phyloP scores from a whole-genome alignment of 1,284 basidiomycete species.

The Ganoderma sp. region DNA sequence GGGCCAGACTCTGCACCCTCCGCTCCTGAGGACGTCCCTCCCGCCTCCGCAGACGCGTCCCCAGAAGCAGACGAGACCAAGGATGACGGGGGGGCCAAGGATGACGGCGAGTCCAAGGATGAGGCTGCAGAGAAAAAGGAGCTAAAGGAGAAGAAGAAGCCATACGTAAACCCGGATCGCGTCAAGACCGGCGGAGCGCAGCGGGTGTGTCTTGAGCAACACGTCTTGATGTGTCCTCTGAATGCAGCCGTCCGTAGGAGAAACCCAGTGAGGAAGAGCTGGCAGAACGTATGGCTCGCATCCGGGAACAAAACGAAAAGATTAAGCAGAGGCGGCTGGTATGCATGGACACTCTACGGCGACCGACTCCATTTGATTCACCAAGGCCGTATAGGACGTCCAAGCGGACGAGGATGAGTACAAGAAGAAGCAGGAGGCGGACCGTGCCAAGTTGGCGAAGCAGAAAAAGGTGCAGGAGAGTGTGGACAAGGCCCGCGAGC shows the following conservation, averaged over 20 bases:
- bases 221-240: conserved; percentile 27
- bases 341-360: conserved; percentile 26
- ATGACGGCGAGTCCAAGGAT: conserved; percentile 17
- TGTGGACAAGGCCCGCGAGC: conserved; percentile 70
- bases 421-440: conserved; percentile 65
- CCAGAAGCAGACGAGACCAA: conserved; percentile 13
- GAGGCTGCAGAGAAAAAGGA: conserved; percentile 29
- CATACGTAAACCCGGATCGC: conserved; percentile 78
- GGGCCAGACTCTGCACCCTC: conserved; percentile 26
- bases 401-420: conserved; percentile 81
- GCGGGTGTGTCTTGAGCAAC: conserved; percentile 51
- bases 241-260: conserved; percentile 53
- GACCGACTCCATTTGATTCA: neutral
- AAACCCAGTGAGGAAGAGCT: conserved; percentile 77
- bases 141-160: conserved; percentile 45
- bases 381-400: conserved; percentile 58
- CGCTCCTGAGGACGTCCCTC: conserved; percentile 19
- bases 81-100: conserved; percentile 16
- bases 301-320: conserved; percentile 79
- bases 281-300: conserved; percentile 72
- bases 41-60: conserved; percentile 18
- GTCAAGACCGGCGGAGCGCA: conserved; percentile 80
- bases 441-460: conserved; percentile 59
- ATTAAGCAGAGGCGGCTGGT: conserved; percentile 79
- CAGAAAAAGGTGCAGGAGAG: conserved; percentile 68